A percentile compares a stretch with the other conserved stretches of the same genome.
Evolutionary conservation across 768 basidiomycete genomes (phyloP).

Genomic region (Lactarius psammicola): DNA sequence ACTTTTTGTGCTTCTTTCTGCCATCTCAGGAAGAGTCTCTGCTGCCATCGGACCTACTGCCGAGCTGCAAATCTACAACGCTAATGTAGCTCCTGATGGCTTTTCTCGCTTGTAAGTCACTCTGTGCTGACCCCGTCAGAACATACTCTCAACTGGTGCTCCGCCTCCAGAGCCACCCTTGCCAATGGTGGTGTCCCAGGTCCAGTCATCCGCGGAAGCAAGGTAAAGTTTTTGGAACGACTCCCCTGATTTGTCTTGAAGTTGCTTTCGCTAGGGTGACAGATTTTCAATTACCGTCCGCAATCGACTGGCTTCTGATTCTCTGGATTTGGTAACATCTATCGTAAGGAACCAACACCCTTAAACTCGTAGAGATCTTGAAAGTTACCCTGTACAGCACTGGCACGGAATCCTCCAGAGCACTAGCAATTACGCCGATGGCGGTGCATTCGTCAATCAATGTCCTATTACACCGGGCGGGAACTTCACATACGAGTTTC

Average conservation of each 20-base stretch:
- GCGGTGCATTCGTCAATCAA: conserved; percentile 41
- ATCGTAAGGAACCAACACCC: conserved; percentile 37
- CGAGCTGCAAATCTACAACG: conserved; percentile 29
- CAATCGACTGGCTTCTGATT: conserved; percentile 42
- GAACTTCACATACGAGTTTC: conserved; percentile 45
- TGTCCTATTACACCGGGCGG: conserved; percentile 45
- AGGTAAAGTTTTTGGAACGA: neutral
- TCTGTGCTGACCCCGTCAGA: too few species aligned
- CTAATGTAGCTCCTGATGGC: conserved; percentile 30
- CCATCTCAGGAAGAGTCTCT: conserved; percentile 5
- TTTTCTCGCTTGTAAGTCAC: conserved; percentile 23
- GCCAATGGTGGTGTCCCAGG: conserved; percentile 50
- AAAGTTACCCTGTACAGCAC: conserved; percentile 44
- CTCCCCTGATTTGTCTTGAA: conserved; percentile 22
- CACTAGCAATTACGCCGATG: conserved; percentile 45
- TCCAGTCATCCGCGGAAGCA: conserved; percentile 44
- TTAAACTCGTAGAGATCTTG: too few species aligned
- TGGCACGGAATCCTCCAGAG: conserved; percentile 53
- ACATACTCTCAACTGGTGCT: neutral
- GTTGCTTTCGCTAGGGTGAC: conserved; percentile 36
- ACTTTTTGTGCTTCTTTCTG: conserved; percentile 1
- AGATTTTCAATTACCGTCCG: conserved; percentile 44
- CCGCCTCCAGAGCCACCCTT: conserved; percentile 39
- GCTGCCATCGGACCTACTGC: conserved; percentile 32
- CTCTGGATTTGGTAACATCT: conserved; percentile 49